Evolutionary conservation across 352 stramenopile genomes (phyloP), one percentile per base, ranked within the genome.

Genomic region (Globisporangium apiculatum): DNA sequence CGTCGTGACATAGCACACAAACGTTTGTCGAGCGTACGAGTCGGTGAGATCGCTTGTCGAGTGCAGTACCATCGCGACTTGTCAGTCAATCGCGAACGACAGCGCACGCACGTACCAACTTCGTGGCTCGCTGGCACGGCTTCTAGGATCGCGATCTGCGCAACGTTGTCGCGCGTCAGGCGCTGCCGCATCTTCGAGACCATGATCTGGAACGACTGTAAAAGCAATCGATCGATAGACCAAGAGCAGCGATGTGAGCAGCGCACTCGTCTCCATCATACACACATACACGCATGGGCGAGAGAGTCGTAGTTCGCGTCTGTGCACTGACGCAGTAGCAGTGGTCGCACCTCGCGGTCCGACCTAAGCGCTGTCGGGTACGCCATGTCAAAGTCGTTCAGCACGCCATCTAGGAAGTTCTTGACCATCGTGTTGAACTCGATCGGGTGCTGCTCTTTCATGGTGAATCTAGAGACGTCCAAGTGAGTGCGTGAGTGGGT

Each of bases 141-240:
- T 62, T 99, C 96, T 60, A 99, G 74, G 12, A 99, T 91, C 17
- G 96, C 87, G 60, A 99, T 90, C 65, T 99, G 97, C 2, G 92
- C 96, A 38, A 99, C 86, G 70, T 99, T 99, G 71, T 99, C 97
- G 36, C 97, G 97, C 52, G 87, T 96, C 36, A 99, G 72, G 8
- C 97, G 87, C 61, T 96, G 71, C 7, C 76, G 72, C 71, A 91
- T 87, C 50, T 75, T 83, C 38, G 65, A 66, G 15, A 81, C 48
- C 12, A 65, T 73, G 10, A 67, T 62, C 43, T 83, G 55, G 64
- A 80, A 86, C 35, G 75, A 68, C 72, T 64, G 65, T 48, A 7
- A 48, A 18, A 35, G 14, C 47, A 61, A 12, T 43, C 14, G 17
- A 58, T 46, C 18, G 12, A 10, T 24, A 24, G 18, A 24, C 18